Conservation (phyloP, 2,329 filamentous ascomycete genomes). For the Claviceps sp. region DNA sequence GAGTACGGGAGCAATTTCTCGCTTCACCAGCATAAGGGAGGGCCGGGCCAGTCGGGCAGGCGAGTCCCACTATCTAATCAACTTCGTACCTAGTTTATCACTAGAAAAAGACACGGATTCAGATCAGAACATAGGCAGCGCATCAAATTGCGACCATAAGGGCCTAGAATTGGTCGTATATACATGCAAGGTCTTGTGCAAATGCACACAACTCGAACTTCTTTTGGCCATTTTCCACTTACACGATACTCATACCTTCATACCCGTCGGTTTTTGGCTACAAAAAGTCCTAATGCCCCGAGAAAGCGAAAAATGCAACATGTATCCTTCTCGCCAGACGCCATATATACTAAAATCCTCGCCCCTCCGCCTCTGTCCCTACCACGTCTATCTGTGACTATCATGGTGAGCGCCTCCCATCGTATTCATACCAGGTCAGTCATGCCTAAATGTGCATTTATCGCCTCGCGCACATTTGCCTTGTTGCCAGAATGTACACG, state of each 20-base stretch:
- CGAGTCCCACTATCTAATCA: no score
- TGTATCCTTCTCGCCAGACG: neutral
- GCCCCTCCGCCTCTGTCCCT: neutral
- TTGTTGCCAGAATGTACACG: slow-evolving; percentile 57
- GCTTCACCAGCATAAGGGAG: neutral
- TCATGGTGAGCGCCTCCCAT: neutral
- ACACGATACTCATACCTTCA: neutral
- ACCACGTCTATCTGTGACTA: neutral
- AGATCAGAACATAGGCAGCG: neutral
- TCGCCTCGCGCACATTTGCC: slow-evolving; percentile 62
- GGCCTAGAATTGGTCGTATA: neutral
- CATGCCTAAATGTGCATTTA: slow-evolving; percentile 61
- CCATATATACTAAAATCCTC: slow-evolving; percentile 1
- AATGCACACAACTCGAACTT: neutral
- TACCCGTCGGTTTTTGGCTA: neutral
- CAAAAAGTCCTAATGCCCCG: neutral
- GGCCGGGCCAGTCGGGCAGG: neutral
- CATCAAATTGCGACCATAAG: neutral
- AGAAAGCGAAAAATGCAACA: neutral
- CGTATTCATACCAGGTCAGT: slow-evolving; percentile 19
- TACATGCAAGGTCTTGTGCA: neutral
- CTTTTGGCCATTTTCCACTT: neutral
- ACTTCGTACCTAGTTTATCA: neutral
- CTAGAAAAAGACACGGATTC: neutral
- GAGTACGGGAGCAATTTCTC: neutral